Evolutionary conservation across 2,329 filamentous ascomycete species (phyloP).

Genomic region (Gnomoniopsis sp.): DNA sequence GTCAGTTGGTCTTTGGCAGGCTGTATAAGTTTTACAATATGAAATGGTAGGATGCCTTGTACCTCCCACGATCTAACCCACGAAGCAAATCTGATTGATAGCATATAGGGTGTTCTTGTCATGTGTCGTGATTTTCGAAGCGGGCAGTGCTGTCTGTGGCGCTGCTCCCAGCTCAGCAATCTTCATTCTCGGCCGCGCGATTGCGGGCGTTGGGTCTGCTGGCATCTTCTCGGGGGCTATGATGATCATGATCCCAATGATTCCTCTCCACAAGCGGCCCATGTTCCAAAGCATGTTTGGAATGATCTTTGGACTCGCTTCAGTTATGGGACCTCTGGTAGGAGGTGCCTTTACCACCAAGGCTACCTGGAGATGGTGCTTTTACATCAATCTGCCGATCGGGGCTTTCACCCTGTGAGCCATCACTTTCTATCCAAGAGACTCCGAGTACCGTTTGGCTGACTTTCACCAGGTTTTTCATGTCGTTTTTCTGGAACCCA

Average conservation of each 20-base stretch:
- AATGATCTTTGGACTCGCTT: slow-evolving; percentile 52
- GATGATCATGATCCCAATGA: slow-evolving; percentile 54
- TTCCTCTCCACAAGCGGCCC: slow-evolving; percentile 58
- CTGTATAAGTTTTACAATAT: slow-evolving; percentile 53
- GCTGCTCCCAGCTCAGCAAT: slow-evolving; percentile 49
- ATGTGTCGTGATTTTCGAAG: slow-evolving; percentile 49
- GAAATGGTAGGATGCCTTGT: slow-evolving; percentile 35
- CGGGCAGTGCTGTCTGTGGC: slow-evolving; percentile 53
- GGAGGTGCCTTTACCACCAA: slow-evolving; percentile 50
- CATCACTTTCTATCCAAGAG: no score
- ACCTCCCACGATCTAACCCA: background rate
- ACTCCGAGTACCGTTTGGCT: background rate
- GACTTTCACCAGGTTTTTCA: slow-evolving; percentile 28
- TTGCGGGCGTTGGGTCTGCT: slow-evolving; percentile 54
- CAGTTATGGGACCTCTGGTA: slow-evolving; percentile 50
- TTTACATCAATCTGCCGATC: slow-evolving; percentile 57
- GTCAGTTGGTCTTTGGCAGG: slow-evolving; percentile 50
- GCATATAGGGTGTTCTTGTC: slow-evolving; percentile 39
- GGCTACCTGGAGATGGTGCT: slow-evolving; percentile 54
- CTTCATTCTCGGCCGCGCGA: slow-evolving; percentile 55
- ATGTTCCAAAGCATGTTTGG: slow-evolving; percentile 56
- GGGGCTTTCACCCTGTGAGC: slow-evolving; percentile 43
- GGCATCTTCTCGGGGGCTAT: slow-evolving; percentile 57
- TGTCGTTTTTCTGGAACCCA: slow-evolving; percentile 46
- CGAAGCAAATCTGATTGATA: background rate